phyloP scores from a whole-genome alignment of 2,329 filamentous ascomycete genomes.

The Dactylella cylindrospora region DNA sequence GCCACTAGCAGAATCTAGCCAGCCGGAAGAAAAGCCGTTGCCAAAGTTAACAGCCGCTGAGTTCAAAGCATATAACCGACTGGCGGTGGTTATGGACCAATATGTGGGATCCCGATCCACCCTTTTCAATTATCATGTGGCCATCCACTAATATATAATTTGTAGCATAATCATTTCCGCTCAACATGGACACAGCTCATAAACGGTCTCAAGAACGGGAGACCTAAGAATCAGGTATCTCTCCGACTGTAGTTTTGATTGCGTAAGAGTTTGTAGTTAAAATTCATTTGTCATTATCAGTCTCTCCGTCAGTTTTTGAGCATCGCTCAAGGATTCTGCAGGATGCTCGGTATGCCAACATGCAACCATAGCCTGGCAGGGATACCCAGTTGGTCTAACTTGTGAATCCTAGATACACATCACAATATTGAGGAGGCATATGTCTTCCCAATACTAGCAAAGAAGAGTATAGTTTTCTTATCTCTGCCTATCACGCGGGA shows the following conservation, averaged over 20 bases:
- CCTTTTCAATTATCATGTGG: constrained; percentile 5
- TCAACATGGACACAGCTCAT: constrained; percentile 60
- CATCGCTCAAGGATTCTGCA: constrained; percentile 29
- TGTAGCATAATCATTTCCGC: constrained; percentile 74
- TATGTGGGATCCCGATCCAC: constrained; percentile 59
- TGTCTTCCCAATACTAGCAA: constrained; percentile 75
- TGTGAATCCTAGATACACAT: constrained; percentile 52
- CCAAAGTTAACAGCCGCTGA: constrained; percentile 67
- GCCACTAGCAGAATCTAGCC: constrained; percentile 4
- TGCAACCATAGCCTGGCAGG: too few species aligned
- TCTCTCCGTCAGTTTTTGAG: constrained; percentile 38
- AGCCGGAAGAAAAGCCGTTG: constrained; percentile 50
- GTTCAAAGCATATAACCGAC: constrained; percentile 69
- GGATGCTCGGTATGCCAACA: constrained; percentile 24
- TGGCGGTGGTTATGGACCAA: constrained; percentile 73
- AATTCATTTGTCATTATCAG: constrained; percentile 8
- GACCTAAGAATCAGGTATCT: constrained; percentile 42
- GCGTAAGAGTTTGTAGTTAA: constrained; percentile 2
- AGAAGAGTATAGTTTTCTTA: constrained; percentile 60
- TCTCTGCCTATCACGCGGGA: constrained; percentile 57
- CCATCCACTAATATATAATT: constrained; percentile 39
- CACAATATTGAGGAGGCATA: constrained; percentile 80
- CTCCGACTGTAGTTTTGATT: too few species aligned
- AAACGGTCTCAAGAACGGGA: constrained; percentile 17
- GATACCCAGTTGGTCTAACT: too few species aligned